Evolutionary conservation across 208 protist genomes (phyloP).

Genomic region (Acanthamoeba castellanii): DNA sequence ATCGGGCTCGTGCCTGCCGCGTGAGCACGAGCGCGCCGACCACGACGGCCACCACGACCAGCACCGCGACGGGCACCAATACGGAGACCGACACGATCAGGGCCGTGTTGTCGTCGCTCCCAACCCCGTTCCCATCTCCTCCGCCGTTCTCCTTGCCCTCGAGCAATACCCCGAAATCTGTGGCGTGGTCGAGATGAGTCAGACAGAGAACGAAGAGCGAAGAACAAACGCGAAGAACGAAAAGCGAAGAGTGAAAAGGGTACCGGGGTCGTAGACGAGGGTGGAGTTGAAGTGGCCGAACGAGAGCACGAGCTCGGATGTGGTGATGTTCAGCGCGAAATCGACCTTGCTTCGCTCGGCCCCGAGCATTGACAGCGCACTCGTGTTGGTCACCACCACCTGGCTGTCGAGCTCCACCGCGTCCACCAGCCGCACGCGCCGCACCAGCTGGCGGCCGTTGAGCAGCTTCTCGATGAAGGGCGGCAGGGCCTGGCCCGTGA

Average conservation of each 20-base stretch:
- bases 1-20: background rate
- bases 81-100: background rate
- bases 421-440: background rate
- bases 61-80: background rate
- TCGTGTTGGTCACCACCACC: background rate
- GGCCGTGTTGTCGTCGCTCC: background rate
- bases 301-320: background rate
- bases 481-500: background rate
- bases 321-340: background rate
- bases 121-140: background rate
- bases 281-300: conserved; percentile 22
- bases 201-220: too few relatives aligned
- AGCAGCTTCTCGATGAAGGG: background rate
- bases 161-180: background rate
- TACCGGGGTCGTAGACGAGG: conserved; percentile 38
- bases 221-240: too few relatives aligned
- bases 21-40: background rate
- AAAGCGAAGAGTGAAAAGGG: background rate
- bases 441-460: background rate
- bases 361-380: background rate
- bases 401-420: background rate
- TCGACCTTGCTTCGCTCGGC: background rate
- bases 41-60: background rate
- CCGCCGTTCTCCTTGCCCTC: background rate
- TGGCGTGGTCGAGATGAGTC: background rate